A percentile compares a stretch with the other conserved stretches of the same genome.
Evolutionary conservation across 306 rosid genomes (phyloP).

Genomic region (Fragaria vesca): DNA sequence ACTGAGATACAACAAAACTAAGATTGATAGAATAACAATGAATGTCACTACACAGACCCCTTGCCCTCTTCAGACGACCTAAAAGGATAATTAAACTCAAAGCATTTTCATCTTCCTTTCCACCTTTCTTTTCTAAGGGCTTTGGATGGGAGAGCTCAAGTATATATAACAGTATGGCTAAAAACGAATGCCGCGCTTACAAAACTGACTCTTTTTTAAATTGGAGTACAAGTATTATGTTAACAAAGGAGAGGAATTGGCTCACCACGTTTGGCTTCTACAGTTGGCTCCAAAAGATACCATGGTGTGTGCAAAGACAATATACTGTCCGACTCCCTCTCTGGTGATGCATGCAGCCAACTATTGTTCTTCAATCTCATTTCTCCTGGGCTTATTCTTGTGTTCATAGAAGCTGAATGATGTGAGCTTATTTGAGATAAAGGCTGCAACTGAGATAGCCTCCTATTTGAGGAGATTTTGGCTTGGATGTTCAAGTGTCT

Average conservation of each 20-base stretch:
- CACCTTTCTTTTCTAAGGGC: not conserved
- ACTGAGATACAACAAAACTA: not conserved
- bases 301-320: conserved; percentile 71
- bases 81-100: not conserved
- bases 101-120: conserved; percentile 3
- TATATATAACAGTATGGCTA: not conserved
- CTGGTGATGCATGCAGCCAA: conserved; percentile 64
- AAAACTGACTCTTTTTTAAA: conserved; percentile 19
- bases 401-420: conserved; percentile 25
- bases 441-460: conserved; percentile 24
- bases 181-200: conserved; percentile 7
- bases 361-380: conserved; percentile 9
- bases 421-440: conserved; percentile 25
- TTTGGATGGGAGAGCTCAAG: conserved; percentile 5
- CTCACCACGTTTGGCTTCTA: conserved; percentile 24
- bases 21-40: not conserved
- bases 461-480: conserved; percentile 36
- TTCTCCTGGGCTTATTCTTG: conserved; percentile 29
- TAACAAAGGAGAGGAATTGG: conserved; percentile 11
- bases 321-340: conserved; percentile 43
- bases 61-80: not conserved
- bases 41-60: not conserved
- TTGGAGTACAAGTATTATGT: conserved; percentile 5
- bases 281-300: conserved; percentile 38
- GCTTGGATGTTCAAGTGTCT: conserved; percentile 33